phyloP scores from a whole-genome alignment of 2,329 filamentous ascomycete genomes.

The Rhexocercosporidium sp. region DNA sequence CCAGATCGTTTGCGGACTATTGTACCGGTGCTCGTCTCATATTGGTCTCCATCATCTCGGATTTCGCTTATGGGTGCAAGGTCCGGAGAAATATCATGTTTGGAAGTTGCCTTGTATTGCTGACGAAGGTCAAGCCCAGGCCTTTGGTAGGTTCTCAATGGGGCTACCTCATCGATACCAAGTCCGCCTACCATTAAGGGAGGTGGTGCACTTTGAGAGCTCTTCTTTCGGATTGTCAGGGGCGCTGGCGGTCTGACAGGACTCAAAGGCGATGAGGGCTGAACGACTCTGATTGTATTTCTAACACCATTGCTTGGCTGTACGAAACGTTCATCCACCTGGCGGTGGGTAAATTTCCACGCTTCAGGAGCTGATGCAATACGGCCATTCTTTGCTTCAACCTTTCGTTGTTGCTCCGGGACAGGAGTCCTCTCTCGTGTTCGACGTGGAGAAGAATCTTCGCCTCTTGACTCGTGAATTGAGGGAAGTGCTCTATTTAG shows the following conservation, averaged over 20 bases:
- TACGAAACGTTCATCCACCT: conserved; percentile 25
- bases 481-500: conserved; percentile 33
- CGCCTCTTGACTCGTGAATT: conserved; percentile 36
- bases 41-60: conserved; percentile 18
- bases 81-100: conserved; percentile 20
- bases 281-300: conserved; percentile 40
- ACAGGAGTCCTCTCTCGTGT: conserved; percentile 20
- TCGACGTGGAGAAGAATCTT: conserved; percentile 31
- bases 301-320: conserved; percentile 21
- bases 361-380: conserved; percentile 42
- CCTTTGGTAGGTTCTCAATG: conserved; percentile 4
- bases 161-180: background rate
- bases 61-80: conserved; percentile 32
- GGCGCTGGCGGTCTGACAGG: conserved; percentile 41
- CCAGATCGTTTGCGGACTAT: conserved; percentile 38
- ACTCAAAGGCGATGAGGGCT: conserved; percentile 34
- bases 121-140: conserved; percentile 32
- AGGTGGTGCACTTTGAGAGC: conserved; percentile 27
- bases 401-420: conserved; percentile 19
- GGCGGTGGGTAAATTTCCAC: conserved; percentile 17
- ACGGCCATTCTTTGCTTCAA: conserved; percentile 31
- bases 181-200: conserved; percentile 28
- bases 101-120: conserved; percentile 28
- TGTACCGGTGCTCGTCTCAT: conserved; percentile 35
- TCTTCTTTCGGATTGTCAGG: conserved; percentile 42